Evolutionary conservation across 2,329 filamentous ascomycete genomes (phyloP).

Genomic region (Fusarium circinatum): DNA sequence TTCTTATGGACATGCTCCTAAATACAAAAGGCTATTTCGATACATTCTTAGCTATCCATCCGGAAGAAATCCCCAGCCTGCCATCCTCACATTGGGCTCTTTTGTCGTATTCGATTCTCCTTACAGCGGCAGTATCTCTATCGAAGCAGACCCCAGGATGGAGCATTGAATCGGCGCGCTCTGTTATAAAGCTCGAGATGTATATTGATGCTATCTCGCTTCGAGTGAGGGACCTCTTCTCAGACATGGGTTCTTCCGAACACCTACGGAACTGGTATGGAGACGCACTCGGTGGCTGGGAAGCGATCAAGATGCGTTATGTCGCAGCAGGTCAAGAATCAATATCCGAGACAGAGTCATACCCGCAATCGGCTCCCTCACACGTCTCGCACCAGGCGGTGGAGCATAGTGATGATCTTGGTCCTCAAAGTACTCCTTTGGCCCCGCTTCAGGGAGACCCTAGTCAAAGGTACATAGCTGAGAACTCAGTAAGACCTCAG

Average conservation of each 20-base stretch:
- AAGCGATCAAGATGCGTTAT: background rate
- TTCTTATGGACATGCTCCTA: background rate
- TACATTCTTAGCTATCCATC: background rate
- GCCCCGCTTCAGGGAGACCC: background rate
- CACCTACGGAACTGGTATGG: background rate
- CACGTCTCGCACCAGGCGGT: background rate
- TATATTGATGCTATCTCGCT: background rate
- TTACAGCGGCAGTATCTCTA: background rate
- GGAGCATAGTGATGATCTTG: background rate
- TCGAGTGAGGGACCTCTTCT: background rate
- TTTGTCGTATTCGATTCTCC: background rate
- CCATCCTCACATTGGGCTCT: background rate
- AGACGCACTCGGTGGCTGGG: background rate
- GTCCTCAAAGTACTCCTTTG: background rate
- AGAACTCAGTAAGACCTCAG: background rate
- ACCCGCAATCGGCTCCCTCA: background rate
- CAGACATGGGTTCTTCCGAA: background rate
- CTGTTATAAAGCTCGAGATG: background rate
- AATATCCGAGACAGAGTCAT: background rate
- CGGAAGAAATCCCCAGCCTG: rapidly evolving
- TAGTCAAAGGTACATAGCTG: background rate
- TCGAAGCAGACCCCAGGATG: background rate
- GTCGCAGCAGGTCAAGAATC: background rate
- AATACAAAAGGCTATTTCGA: background rate
- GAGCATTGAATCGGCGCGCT: background rate